Evolutionary conservation across 23 red algal species (phyloP).

Genomic region (Pyropia haitanensis): DNA sequence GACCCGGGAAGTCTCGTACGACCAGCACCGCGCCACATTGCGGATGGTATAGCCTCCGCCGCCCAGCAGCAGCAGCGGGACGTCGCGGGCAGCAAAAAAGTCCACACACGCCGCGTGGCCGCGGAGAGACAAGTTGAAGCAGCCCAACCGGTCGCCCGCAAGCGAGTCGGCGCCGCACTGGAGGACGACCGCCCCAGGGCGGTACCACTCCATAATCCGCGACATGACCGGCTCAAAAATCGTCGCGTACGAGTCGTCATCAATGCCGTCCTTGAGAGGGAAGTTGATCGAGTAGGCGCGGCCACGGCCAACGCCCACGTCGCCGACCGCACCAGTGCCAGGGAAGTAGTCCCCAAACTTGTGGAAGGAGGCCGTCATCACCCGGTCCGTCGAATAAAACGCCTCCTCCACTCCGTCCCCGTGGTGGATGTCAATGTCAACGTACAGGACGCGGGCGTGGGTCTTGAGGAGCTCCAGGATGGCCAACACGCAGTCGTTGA

Average conservation of each 20-base stretch:
- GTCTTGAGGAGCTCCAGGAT: constrained; percentile 94
- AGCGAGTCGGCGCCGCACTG: constrained; percentile 98
- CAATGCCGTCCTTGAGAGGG: constrained; percentile 92
- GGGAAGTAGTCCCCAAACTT: constrained; percentile 99
- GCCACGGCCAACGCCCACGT: constrained; percentile 75
- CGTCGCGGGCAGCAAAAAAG: constrained; percentile 74
- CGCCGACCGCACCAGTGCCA: constrained; percentile 83
- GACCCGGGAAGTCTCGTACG: constrained; percentile 76
- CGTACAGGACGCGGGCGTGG: constrained; percentile 86
- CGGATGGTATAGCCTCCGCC: constrained; percentile 97
- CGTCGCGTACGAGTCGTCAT: constrained; percentile 75
- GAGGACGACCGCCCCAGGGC: constrained; percentile 83
- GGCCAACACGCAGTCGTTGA: constrained; percentile 95
- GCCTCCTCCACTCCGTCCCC: constrained; percentile 99
- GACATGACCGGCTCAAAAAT: constrained; percentile 91
- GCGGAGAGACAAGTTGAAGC: constrained; percentile 80
- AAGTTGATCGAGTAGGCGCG: constrained; percentile 89
- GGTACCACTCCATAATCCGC: constrained; percentile 94
- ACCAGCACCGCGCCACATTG: constrained; percentile 98
- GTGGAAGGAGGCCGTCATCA: constrained; percentile 98
- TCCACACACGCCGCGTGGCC: constrained; percentile 91
- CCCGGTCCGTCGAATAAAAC: constrained; percentile 94
- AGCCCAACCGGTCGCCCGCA: constrained; percentile 87
- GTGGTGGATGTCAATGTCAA: constrained; percentile 99
- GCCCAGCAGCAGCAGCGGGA: constrained; percentile 84